Conservation (phyloP, 2,329 filamentous ascomycete genomes). For the Colletotrichum sp. region DNA sequence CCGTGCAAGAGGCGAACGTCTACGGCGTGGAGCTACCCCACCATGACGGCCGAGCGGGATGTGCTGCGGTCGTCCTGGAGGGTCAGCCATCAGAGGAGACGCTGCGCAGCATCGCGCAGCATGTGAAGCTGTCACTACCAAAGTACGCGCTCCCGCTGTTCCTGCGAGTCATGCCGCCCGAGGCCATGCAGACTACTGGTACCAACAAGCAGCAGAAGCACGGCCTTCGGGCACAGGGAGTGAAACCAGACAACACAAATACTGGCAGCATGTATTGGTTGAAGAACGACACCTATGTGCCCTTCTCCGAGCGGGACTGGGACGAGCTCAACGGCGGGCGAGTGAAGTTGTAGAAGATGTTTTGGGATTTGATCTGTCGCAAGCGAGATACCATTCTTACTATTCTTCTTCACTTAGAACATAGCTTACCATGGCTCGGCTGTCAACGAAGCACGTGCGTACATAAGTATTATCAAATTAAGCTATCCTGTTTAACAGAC, state of each 20-base stretch:
- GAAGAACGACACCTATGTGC: conserved; percentile 67
- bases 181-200: conserved; percentile 71
- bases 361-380: background rate
- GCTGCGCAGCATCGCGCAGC: conserved; percentile 65
- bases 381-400: conserved; percentile 12
- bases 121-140: conserved; percentile 65
- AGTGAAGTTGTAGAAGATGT: conserved; percentile 65
- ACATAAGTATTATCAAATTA: background rate
- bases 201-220: conserved; percentile 92
- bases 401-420: background rate
- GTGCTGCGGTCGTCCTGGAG: conserved; percentile 71
- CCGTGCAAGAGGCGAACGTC: conserved; percentile 80
- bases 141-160: conserved; percentile 81
- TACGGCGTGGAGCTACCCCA: conserved; percentile 82
- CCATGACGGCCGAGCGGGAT: conserved; percentile 85
- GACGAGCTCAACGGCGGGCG: conserved; percentile 66
- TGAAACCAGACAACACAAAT: conserved; percentile 64
- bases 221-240: conserved; percentile 72
- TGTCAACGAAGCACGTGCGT: background rate
- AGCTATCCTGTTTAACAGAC: background rate
- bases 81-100: conserved; percentile 44
- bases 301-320: conserved; percentile 74
- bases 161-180: conserved; percentile 66
- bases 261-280: conserved; percentile 68
- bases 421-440: background rate